Conservation (phyloP, 2,329 filamentous ascomycete genomes). For the Golovinomyces cichoracearum region DNA sequence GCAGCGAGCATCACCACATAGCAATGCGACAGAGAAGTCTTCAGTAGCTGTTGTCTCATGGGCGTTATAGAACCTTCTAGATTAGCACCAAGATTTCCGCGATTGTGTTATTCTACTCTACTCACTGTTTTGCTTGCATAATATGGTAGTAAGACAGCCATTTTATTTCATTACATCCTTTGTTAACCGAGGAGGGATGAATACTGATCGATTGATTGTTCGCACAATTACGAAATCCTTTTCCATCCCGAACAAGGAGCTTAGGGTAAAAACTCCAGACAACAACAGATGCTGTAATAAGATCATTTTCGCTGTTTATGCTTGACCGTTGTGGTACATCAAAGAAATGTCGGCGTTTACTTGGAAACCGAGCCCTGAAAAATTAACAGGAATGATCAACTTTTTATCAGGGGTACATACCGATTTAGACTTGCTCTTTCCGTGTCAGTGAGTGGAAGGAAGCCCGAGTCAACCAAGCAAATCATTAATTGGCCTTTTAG, state of each 20-base stretch:
- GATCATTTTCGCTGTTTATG: slow-evolving; percentile 52
- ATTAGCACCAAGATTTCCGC: slow-evolving; percentile 7
- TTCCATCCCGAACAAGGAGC: slow-evolving; percentile 57
- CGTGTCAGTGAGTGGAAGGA: slow-evolving; percentile 46
- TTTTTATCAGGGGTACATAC: slow-evolving; percentile 15
- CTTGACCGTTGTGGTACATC: slow-evolving; percentile 54
- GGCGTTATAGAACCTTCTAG: slow-evolving; percentile 50
- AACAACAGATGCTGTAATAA: slow-evolving; percentile 55
- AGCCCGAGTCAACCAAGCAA: slow-evolving; percentile 61
- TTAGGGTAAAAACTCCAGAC: slow-evolving; percentile 94
- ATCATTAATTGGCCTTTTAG: slow-evolving; percentile 76
- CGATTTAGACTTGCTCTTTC: slow-evolving; percentile 45
- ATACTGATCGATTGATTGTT: slow-evolving; percentile 81
- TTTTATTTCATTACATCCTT: slow-evolving; percentile 36
- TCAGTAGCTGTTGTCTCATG: slow-evolving; percentile 67
- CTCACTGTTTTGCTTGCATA: slow-evolving; percentile 67
- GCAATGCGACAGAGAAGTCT: slow-evolving; percentile 54
- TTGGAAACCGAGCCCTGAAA: slow-evolving; percentile 30
- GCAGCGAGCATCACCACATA: slow-evolving; percentile 73
- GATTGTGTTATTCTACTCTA: slow-evolving; percentile 5
- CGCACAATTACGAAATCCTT: slow-evolving; percentile 69
- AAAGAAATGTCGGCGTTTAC: slow-evolving; percentile 46
- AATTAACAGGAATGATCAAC: slow-evolving; percentile 2
- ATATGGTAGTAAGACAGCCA: slow-evolving; percentile 95
- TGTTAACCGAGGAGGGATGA: slow-evolving; percentile 75